Percentiles rank a stretch among this genome's conserved stretches.
phyloP scores from a whole-genome alignment of 495 filamentous ascomycete species.

The Tuber umbilicatum region DNA sequence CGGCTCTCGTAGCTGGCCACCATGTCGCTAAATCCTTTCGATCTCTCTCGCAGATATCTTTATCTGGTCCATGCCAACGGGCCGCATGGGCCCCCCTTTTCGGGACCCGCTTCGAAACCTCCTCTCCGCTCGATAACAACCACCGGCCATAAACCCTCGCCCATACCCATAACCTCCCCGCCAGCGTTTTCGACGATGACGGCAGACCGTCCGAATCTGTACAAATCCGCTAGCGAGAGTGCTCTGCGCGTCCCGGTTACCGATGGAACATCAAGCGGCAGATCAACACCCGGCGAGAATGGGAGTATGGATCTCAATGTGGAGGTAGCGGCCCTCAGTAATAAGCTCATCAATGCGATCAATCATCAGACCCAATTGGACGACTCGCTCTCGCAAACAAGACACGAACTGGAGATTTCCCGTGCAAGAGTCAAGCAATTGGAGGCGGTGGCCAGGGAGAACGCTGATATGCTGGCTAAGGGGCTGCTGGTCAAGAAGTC shows the following conservation, averaged over 20 bases:
- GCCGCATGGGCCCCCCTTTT: conserved; percentile 38
- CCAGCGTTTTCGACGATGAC: conserved; percentile 40
- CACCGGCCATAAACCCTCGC: conserved; percentile 25
- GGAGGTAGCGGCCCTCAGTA: conserved; percentile 85
- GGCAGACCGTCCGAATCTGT: conserved; percentile 30
- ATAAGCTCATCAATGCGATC: conserved; percentile 93
- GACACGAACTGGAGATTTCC: conserved; percentile 74
- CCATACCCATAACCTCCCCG: conserved; percentile 23
- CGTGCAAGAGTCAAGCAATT: conserved; percentile 60
- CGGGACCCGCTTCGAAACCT: conserved; percentile 27
- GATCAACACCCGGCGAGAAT: background rate
- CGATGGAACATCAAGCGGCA: background rate
- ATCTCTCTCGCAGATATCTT: conserved; percentile 20
- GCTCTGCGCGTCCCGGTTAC: conserved; percentile 16
- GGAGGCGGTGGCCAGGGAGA: conserved; percentile 61
- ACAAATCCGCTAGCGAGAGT: conserved; percentile 30
- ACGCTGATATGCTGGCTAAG: conserved; percentile 63
- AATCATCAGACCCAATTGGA: conserved; percentile 93
- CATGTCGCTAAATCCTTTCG: conserved; percentile 2
- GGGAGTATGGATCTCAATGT: conserved; percentile 62
- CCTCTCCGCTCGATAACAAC: conserved; percentile 32
- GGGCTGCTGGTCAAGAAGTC: conserved; percentile 64
- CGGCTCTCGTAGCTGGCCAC: background rate
- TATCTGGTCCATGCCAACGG: conserved; percentile 39
- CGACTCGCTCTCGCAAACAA: conserved; percentile 72